Evolutionary conservation across 2,329 filamentous ascomycete species (phyloP), one percentile per base, ranked within the genome.

Genomic region (Plectosphaerella plurivora): DNA sequence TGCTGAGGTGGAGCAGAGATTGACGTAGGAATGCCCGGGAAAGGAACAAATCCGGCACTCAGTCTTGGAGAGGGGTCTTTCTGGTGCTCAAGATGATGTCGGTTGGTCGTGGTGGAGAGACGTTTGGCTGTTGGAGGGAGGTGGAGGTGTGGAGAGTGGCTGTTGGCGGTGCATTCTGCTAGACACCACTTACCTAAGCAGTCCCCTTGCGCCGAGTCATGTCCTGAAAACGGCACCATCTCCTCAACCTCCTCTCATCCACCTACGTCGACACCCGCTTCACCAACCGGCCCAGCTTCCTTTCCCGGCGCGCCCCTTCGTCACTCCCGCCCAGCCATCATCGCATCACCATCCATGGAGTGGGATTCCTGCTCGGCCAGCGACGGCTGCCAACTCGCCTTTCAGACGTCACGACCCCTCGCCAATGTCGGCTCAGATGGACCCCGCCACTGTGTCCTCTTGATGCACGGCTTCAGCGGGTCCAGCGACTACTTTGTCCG

Each of bases 401-500:
- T 68, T 50, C 66, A 68, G 47, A 65, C 67, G 36, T 72, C 69
- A 14, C 58, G 66, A 3, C 65, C 65, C 7, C 50, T 66, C 44
- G 16, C 25, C 33, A 22, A 18, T 15, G 25, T 9, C 22, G 52
- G 46, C 28, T 42, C 49, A 44, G 45, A 45, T 46, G 51, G 50
- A 33, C 47, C 47, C 18, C 47, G 36, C 18, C 51, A 42, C 14
- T 65, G 65, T 57, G 60, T 72, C 51, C 56, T 73, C 37, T 63
- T 73, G 37, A 59, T 73, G 45, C 70, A 73, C 57, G 70, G 70
- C 54, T 73, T 73, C 61, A 69, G 66, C 57, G 70, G 70, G 14
- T 69, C 65, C n/a, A 67, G 66, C 16, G 62, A 59, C 35, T 73
- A 73, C 57, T 73, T 72, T 59, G 54, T 56, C 36, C 66, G 64